Percentiles rank a stretch among this genome's conserved stretches.
Evolutionary conservation across 352 stramenopile species (phyloP).

Genomic region (Globisporangium acanthophoron): DNA sequence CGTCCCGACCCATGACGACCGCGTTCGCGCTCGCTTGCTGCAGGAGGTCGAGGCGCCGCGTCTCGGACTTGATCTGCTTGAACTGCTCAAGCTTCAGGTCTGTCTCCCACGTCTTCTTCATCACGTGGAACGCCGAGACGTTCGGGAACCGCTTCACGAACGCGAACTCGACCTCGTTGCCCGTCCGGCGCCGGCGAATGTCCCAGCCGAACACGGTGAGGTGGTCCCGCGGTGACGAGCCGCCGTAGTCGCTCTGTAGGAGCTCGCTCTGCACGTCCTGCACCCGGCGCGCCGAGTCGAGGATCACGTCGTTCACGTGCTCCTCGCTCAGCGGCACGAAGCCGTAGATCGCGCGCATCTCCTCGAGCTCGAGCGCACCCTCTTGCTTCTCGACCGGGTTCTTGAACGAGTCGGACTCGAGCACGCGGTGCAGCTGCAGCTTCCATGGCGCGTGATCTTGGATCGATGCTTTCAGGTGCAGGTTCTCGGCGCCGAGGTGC

Average conservation of each 20-base stretch:
- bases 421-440: constrained; percentile 35
- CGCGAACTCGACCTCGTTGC: constrained; percentile 30
- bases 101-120: constrained; percentile 37
- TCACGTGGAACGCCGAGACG: constrained; percentile 22
- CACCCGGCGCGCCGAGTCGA: constrained; percentile 30
- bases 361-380: constrained; percentile 18
- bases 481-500: constrained; percentile 46
- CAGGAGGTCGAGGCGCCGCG: constrained; percentile 39
- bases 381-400: constrained; percentile 13
- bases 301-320: constrained; percentile 28
- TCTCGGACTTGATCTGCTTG: constrained; percentile 42
- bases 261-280: constrained; percentile 27
- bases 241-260: constrained; percentile 17
- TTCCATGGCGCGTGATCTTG: constrained; percentile 44
- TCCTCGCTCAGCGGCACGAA: constrained; percentile 29
- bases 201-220: constrained; percentile 41
- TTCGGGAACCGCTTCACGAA: constrained; percentile 37
- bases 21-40: constrained; percentile 32
- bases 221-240: constrained; percentile 9
- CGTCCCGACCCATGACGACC: constrained; percentile 40
- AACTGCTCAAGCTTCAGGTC: constrained; percentile 29
- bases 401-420: constrained; percentile 34
- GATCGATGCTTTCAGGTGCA: constrained; percentile 39
- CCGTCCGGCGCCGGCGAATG: constrained; percentile 24
- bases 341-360: constrained; percentile 31